Base-by-base conservation (phyloP, 2,329 filamentous ascomycete genomes). In the Colletotrichum salicis region DNA sequence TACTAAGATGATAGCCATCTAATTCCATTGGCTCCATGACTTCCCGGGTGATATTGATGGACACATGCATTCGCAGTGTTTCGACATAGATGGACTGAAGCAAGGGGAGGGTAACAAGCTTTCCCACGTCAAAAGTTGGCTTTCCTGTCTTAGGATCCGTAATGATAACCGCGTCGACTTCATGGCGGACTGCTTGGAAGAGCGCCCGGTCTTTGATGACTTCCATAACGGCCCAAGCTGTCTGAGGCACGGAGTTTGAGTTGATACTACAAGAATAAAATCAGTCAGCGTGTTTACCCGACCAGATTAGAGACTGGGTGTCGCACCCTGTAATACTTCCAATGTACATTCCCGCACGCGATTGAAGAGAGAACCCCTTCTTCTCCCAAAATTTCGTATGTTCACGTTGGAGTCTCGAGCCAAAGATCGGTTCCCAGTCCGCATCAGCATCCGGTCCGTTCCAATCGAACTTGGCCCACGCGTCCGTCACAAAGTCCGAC, bases 341-440 rank as follows among this genome's bases (percentile, higher is more conserved):
- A 19, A 67, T 54, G 41, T 56, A 51, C 41, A 67, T 48, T 10
- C 74, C 75, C 2, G 67, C 70, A 33, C 61, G 54, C 3, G 73
- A 56, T 4, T 72, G 51, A n/a, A 67, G 52, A 3, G 70, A 68
- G 37, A 78, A 76, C 0, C 74, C 75, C 0, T 35, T 52, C 0
- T 75, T 72, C 5, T 74, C 71, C 24, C 75, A 60, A 72, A 75
- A 77, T 31, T 62, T 74, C 0, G 74, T 60, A 6, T 72, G 61
- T 58, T 76, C 73, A 3, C 78, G 74, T 22, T 64, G 66, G 10
- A 77, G 66, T 8, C 74, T 73, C 5, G 76, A 74, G 5, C 79
- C 79, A 22, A 77, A 78, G 27, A 75, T 64, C 3, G 76, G 75
- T n/a, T 81, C 79, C 77, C 77, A 80, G 12, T 76, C 72, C 1